These are phyloP conservation scores for Alnus glutinosa DNA, from an alignment of 306 rosid genomes.

Conservation along the genomic window DNA sequence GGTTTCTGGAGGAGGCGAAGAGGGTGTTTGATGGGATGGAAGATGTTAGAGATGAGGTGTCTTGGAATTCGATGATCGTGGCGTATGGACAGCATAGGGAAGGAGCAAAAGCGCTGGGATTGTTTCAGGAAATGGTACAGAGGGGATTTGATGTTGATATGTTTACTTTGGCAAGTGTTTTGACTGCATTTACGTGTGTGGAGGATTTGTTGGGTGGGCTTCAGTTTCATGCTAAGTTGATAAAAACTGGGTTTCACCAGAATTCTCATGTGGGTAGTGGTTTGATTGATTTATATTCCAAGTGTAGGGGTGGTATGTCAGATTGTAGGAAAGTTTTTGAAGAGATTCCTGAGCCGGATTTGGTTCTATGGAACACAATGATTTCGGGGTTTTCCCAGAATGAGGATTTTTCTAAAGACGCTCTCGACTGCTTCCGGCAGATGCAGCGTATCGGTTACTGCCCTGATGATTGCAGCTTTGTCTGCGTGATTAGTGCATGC, in stretches of 20 bases:
- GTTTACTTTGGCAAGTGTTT: constrained; percentile 85
- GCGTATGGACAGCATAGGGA: constrained; percentile 67
- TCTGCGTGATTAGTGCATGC: constrained; percentile 73
- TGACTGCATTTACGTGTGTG: constrained; percentile 67
- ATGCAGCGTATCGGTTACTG: constrained; percentile 59
- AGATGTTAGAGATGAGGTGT: constrained; percentile 62
- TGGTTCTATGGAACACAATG: constrained; percentile 87
- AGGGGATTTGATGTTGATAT: constrained; percentile 57
- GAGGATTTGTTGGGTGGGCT: constrained; percentile 69
- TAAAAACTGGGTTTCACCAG: constrained; percentile 74
- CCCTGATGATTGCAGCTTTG: constrained; percentile 81
- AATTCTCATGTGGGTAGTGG: constrained; percentile 85
- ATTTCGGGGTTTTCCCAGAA: constrained; percentile 77
- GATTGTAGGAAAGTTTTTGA: constrained; percentile 65
- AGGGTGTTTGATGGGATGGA: constrained; percentile 49
- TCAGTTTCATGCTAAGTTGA: constrained; percentile 77
- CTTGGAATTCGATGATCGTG: constrained; percentile 80
- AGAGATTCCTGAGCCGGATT: constrained; percentile 69
- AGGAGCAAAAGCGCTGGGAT: constrained; percentile 52
- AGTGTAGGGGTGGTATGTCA: constrained; percentile 65
- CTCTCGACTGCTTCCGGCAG: constrained; percentile 53
- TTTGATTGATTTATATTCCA: constrained; percentile 76
- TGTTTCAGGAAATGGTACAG: constrained; percentile 68
- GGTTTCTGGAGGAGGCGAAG: constrained; percentile 46
- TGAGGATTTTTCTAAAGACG: constrained; percentile 65